Base-by-base conservation (phyloP, 257 asterid genomes). In the Petunia secreta region DNA sequence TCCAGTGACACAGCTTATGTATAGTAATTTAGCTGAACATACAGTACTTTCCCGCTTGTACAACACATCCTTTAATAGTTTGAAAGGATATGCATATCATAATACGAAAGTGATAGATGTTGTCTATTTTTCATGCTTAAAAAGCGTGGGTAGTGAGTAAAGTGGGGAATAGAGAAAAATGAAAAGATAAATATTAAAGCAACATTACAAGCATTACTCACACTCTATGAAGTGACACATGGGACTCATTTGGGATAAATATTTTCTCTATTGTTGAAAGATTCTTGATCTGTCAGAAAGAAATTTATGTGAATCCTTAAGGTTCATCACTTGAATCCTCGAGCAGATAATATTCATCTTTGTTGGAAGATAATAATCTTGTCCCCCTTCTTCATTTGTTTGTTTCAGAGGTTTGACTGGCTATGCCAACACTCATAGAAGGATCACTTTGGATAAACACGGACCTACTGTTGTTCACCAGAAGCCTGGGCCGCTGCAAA, bases 401-500 rank as follows among this genome's bases (percentile, higher is more conserved):
- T 64, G 60, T 80, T 81, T 67, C 79, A 93, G 99, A 89, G 93
- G 75, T 85, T 86, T 89, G 87, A 88, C 88, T 82, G 94, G 85
- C 80, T 83, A 89, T 53, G 87, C 88, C 52, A 87, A 75, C 80
- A 80, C 85, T 85, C 89, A 83, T 78, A 86, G 89, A 84, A 82
- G 88, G 83, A 46, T 64, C 60, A 39, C 85, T 75, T 81, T 82
- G 82, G 90, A 85, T 76, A 87, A 85, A 80, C 91, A 85, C 83
- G 97, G 92, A 76, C 91, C 91, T 60, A 85, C 89, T 43, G 83
- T 88, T 83, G 91, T 90, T 85, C 91, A 85, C 84, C 97, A 89
- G 85, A 92, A 91, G 85, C 91, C 92, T 39, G 98, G 98, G 60
- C 97, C 97, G n/a, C 89, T 95, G 66, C 99, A 93, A 81, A 89